Conservation (phyloP, 2,329 filamentous ascomycete species). For the Arthrinium puccinioides region DNA sequence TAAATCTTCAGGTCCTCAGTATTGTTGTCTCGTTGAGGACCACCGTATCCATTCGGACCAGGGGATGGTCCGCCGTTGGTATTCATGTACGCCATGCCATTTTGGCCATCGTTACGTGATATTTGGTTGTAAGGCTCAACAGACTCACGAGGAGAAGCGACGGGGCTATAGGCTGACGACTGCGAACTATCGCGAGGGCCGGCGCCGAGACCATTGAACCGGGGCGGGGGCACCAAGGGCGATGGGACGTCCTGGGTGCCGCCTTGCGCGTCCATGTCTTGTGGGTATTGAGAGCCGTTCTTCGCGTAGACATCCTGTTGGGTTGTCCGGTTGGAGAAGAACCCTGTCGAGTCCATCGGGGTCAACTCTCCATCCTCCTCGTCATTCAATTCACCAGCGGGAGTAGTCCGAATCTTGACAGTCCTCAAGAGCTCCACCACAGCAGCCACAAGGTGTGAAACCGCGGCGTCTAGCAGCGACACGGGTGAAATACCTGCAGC, state of each 20-base stretch:
- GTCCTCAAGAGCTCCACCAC: constrained; percentile 78
- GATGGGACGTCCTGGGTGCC: constrained; percentile 29
- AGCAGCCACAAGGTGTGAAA: constrained; percentile 79
- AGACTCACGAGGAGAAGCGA: constrained; percentile 61
- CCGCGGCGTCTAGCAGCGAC: constrained; percentile 87
- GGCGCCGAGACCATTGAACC: constrained; percentile 53
- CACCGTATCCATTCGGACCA: constrained; percentile 31
- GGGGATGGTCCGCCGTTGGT: constrained; percentile 27
- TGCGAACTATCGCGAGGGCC: constrained; percentile 52
- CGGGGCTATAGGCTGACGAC: constrained; percentile 69
- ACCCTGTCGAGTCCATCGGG: constrained; percentile 60
- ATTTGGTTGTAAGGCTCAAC: constrained; percentile 31
- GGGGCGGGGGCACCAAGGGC: constrained; percentile 41
- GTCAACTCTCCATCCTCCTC: constrained; percentile 63
- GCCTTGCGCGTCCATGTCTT: constrained; percentile 15
- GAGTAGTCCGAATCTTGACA: constrained; percentile 76
- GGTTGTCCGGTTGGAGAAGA: constrained; percentile 54
- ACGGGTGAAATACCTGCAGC: constrained; percentile 83
- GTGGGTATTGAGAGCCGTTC: no score
- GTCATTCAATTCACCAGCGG: constrained; percentile 67
- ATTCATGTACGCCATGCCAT: constrained; percentile 28
- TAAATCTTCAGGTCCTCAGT: constrained; percentile 57
- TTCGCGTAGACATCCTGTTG: constrained; percentile 25
- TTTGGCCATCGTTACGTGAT: constrained; percentile 18
- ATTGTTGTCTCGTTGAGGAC: constrained; percentile 27